These are phyloP conservation scores for Auxenochlorella protothecoides DNA, from an alignment of 139 green algal species.

Conservation along the genomic window DNA sequence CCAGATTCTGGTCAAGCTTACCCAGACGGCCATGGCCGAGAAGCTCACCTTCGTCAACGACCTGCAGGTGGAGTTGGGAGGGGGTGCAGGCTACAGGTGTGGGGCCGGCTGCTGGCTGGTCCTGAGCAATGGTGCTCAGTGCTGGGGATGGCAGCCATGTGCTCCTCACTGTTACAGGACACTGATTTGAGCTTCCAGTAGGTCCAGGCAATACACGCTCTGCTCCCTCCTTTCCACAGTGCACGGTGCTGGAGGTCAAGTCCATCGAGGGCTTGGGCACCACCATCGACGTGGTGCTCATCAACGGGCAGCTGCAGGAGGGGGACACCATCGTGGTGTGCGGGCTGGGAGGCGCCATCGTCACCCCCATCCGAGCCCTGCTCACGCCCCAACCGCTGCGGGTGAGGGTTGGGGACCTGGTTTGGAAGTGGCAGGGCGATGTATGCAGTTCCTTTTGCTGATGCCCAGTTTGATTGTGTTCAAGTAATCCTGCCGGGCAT, in stretches of 20 bases:
- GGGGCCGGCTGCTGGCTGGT: too few species aligned
- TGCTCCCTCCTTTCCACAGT: constrained; percentile 11
- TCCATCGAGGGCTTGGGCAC: constrained; percentile 96
- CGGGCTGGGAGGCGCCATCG: constrained; percentile 81
- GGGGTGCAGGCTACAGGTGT: too few species aligned
- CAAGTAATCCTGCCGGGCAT: too few species aligned
- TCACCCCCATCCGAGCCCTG: constrained; percentile 86
- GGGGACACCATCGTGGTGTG: constrained; percentile 92
- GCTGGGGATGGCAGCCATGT: too few species aligned
- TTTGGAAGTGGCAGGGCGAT: too few species aligned
- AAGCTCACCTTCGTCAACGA: constrained; percentile 85
- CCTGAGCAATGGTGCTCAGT: too few species aligned
- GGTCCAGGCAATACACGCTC: too few species aligned
- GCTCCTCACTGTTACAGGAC: too few species aligned
- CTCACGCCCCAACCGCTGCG: constrained; percentile 83
- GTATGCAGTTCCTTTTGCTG: too few species aligned
- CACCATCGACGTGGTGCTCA: constrained; percentile 94
- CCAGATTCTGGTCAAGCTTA: constrained; percentile 89
- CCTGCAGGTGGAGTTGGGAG: constrained; percentile 39
- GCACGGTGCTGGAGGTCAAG: constrained; percentile 87
- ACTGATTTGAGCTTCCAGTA: too few species aligned
- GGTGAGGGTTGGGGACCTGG: constrained; percentile 20
- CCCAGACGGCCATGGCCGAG: constrained; percentile 82
- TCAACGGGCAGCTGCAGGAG: constrained; percentile 82
- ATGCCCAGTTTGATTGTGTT: too few species aligned